phyloP scores from a whole-genome alignment of 495 filamentous ascomycete species.

The Pyrenopolyporus hunteri region DNA sequence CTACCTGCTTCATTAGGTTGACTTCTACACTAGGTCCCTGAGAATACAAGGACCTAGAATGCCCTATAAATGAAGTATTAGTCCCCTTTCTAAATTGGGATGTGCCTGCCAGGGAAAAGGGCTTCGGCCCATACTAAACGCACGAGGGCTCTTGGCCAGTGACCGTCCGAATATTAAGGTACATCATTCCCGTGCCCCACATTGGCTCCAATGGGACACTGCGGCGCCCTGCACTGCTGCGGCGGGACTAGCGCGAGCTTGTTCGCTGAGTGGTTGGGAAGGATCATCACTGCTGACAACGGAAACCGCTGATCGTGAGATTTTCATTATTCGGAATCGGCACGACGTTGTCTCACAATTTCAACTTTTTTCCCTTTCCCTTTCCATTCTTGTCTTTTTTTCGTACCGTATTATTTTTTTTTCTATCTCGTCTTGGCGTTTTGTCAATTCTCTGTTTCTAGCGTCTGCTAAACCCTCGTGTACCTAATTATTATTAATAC shows the following conservation, averaged over 20 bases:
- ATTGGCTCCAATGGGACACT: conserved; percentile 14
- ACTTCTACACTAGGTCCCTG: too few species aligned
- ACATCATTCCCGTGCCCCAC: conserved; percentile 12
- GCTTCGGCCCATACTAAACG: neutral
- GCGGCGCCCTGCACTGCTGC: conserved; percentile 18
- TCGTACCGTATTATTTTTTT: neutral
- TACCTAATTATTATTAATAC: conserved; percentile 26
- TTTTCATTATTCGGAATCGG: conserved; percentile 38
- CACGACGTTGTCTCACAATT: conserved; percentile 33
- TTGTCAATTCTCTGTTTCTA: conserved; percentile 4
- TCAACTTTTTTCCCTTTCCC: conserved; percentile 10
- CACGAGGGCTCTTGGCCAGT: conserved; percentile 5
- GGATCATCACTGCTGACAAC: conserved; percentile 26
- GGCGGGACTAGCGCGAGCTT: neutral
- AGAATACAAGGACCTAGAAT: too few species aligned
- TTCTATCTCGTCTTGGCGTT: conserved; percentile 1
- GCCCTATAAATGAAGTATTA: too few species aligned
- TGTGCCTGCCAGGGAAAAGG: conserved; percentile 3
- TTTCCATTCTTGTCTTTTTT: conserved; percentile 8
- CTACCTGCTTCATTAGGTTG: too few species aligned
- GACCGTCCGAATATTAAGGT: conserved; percentile 12
- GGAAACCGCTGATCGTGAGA: conserved; percentile 39
- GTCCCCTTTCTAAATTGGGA: conserved; percentile 35
- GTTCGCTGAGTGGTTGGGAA: conserved; percentile 10
- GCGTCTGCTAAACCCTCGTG: too few species aligned